phyloP scores from a whole-genome alignment of 805 yeast species.

The Ogataea angusta region DNA sequence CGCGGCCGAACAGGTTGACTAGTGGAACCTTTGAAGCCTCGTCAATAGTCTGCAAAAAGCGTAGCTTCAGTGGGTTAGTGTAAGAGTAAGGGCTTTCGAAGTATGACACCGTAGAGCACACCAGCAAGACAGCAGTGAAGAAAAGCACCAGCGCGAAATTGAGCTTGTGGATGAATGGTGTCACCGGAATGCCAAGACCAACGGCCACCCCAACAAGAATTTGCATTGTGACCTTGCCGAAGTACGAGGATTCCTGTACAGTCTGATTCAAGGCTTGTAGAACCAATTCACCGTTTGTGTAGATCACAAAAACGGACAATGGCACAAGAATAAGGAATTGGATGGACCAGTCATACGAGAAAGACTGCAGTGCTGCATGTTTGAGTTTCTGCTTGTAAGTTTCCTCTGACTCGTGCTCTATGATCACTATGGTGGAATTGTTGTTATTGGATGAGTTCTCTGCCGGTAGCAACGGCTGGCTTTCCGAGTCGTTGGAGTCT shows the following conservation, averaged over 20 bases:
- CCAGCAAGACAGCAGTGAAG: slow-evolving; percentile 36
- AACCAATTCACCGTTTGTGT: slow-evolving; percentile 51
- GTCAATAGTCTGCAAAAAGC: slow-evolving; percentile 64
- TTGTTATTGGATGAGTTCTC: slow-evolving; percentile 6
- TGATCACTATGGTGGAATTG: slow-evolving; percentile 19
- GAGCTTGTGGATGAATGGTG: slow-evolving; percentile 69
- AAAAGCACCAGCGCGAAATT: slow-evolving; percentile 50
- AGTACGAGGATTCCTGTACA: slow-evolving; percentile 56
- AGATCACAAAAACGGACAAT: slow-evolving; percentile 50
- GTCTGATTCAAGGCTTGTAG: slow-evolving; percentile 69
- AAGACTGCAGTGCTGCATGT: slow-evolving; percentile 38
- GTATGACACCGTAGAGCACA: slow-evolving; percentile 39
- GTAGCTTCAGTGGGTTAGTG: slow-evolving; percentile 63
- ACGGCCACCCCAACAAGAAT: slow-evolving; percentile 35
- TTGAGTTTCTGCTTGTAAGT: slow-evolving; percentile 27
- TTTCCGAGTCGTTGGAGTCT: slow-evolving; percentile 17
- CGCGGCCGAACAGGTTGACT: slow-evolving; percentile 50
- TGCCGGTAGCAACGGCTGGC: slow-evolving; percentile 20
- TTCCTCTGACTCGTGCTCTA: slow-evolving; percentile 28
- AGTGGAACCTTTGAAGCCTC: slow-evolving; percentile 29
- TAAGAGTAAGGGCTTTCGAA: slow-evolving; percentile 56
- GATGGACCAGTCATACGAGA: slow-evolving; percentile 76
- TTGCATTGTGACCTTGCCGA: slow-evolving; percentile 40
- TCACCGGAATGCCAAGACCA: slow-evolving; percentile 44
- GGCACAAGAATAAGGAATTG: slow-evolving; percentile 74